These are phyloP conservation scores for Gynochthodes officinalis DNA, from an alignment of 257 asterid genomes.

Conservation along the genomic window DNA sequence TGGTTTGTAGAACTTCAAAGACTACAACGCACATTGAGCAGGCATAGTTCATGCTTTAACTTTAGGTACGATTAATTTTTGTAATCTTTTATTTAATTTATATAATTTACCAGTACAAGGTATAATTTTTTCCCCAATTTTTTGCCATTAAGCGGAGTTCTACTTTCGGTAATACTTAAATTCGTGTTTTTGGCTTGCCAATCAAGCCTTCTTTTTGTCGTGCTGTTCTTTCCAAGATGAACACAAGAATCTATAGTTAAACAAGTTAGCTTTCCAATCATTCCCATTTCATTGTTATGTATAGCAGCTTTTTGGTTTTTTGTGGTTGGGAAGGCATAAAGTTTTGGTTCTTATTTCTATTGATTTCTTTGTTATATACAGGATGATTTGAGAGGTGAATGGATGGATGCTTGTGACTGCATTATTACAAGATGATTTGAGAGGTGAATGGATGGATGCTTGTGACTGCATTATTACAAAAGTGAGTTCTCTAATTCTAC, in stretches of 20 bases:
- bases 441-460: constrained; percentile 98
- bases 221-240: constrained; percentile 68
- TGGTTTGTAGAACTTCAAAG: too few relatives aligned
- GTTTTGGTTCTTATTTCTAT: neutral
- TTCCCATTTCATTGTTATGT: neutral
- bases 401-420: constrained; percentile 98
- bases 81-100: too few relatives aligned
- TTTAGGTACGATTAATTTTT: too few relatives aligned
- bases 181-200: constrained; percentile 78
- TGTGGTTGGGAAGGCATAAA: neutral
- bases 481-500: constrained; percentile 30
- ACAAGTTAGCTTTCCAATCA: neutral
- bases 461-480: constrained; percentile 91
- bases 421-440: constrained; percentile 78
- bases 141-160: too few relatives aligned
- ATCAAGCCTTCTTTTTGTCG: constrained; percentile 80
- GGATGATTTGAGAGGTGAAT: constrained; percentile 92
- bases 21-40: too few relatives aligned
- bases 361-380: constrained; percentile 11
- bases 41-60: too few relatives aligned
- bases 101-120: too few relatives aligned
- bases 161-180: too few relatives aligned
- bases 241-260: neutral
- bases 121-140: too few relatives aligned
- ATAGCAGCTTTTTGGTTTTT: neutral